A percentile compares a stretch with the other conserved stretches of the same genome.
phyloP scores from a whole-genome alignment of 805 yeast species.

The Candida suzukii region DNA sequence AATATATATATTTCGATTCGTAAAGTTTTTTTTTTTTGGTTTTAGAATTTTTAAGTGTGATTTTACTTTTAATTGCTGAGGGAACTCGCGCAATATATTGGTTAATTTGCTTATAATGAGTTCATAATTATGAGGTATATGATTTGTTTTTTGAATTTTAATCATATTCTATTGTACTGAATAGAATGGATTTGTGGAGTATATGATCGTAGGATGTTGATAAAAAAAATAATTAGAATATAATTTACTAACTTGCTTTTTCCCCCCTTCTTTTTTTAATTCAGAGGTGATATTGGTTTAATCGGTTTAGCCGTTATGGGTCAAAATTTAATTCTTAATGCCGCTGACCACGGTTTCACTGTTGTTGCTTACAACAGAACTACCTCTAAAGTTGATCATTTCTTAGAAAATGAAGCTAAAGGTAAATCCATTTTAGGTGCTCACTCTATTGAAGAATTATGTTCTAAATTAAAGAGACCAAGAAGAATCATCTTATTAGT shows the following conservation, averaged over 20 bases:
- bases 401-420: slow-evolving; percentile 91
- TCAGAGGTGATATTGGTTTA: slow-evolving; percentile 94
- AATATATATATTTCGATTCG: too few species aligned
- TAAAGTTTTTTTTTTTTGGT: too few species aligned
- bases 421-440: slow-evolving; percentile 96
- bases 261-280: neutral
- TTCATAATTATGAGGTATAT: too few species aligned
- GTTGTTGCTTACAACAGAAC: slow-evolving; percentile 99
- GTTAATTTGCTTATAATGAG: too few species aligned
- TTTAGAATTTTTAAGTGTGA: too few species aligned
- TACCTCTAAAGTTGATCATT: slow-evolving; percentile 89
- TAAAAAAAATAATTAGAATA: too few species aligned
- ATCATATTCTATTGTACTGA: too few species aligned
- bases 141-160: too few species aligned
- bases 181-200: too few species aligned
- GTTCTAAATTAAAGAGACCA: slow-evolving; percentile 89
- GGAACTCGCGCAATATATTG: too few species aligned
- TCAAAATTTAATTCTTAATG: slow-evolving; percentile 93
- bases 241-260: neutral
- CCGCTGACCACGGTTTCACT: slow-evolving; percentile 98
- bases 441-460: slow-evolving; percentile 81
- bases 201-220: too few species aligned
- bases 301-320: slow-evolving; percentile 99
- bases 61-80: too few species aligned
- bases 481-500: slow-evolving; percentile 91